Evolutionary conservation across 352 stramenopile genomes (phyloP), one percentile per base, ranked within the genome.

Genomic region (Pythium chondricola): DNA sequence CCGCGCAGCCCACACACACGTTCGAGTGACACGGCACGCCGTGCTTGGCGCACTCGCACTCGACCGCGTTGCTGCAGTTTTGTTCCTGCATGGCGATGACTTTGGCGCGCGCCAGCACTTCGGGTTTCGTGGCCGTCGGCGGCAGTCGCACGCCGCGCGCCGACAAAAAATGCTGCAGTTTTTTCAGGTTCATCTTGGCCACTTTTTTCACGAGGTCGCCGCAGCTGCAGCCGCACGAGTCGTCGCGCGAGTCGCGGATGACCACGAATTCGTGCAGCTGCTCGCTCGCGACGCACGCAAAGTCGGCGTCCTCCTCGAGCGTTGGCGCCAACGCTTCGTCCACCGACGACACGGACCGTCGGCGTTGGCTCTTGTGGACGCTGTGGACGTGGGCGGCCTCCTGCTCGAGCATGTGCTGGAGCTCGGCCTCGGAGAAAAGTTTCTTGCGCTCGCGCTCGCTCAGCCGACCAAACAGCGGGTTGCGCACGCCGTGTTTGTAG

Each of bases 201-300:
- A 93, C 82, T 40, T 89, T 90, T 55, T 87, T 86, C 30, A 89
- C 66, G 40, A 93, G 49, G 16, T 93, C 79, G 35, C 82, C 82
- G 31, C 82, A 93, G 42, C 74, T 88, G 48, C 82, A 93, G 27
- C 82, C 82, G 38, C 82, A 93, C 4, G 63, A 58, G 4, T 53
- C 79, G 27, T 89, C 81, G 11, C 82, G 74, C 21, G 82, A 93
- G 61, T 88, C 78, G 24, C 82, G 82, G 38, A 93, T 93, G 48
- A 71, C 69, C 10, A 67, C 71, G 42, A 93, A 91, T 51, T 93
- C 82, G 48, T 86, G 69, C n/a, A 88, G 65, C 49, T 93, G 82
- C 50, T 90, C 78, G 43, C 83, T 79, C 3, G 79, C 88, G 18
- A 93, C 65, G 46, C 69, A 91, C 13, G 76, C 77, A 56, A 91